phyloP scores from a whole-genome alignment of 2,329 filamentous ascomycete species.

The Diaporthe vexans region DNA sequence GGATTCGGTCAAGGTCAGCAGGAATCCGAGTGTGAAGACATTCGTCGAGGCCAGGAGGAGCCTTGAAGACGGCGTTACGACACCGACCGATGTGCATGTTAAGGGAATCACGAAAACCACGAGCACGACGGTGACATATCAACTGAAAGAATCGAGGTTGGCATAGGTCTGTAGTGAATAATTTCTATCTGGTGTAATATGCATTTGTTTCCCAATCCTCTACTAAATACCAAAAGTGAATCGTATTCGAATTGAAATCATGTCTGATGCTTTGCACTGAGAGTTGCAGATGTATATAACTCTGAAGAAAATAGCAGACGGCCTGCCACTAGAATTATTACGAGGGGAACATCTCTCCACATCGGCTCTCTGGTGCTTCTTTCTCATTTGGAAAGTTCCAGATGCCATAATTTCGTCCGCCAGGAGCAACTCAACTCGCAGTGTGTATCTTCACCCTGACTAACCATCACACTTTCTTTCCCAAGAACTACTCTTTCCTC shows the following conservation, averaged over 20 bases:
- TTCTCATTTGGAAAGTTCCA: background rate
- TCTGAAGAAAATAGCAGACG: background rate
- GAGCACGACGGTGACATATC: constrained; percentile 14
- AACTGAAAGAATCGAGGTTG: background rate
- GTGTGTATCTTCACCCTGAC: background rate
- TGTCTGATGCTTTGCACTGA: background rate
- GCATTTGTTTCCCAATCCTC: background rate
- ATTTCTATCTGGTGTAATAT: no score
- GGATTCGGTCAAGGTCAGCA: background rate
- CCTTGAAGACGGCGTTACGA: background rate
- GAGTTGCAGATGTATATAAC: background rate
- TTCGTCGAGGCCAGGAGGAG: constrained; percentile 18
- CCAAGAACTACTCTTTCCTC: no score
- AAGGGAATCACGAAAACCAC: constrained; percentile 28
- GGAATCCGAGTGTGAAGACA: constrained; percentile 1
- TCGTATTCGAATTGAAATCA: no score
- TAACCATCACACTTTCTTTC: no score
- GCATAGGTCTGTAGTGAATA: background rate
- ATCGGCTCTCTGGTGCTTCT: background rate
- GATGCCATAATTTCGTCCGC: background rate
- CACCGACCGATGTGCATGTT: background rate
- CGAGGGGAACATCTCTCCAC: no score
- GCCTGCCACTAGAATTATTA: no score
- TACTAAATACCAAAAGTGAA: no score
- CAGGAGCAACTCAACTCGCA: background rate